Percentiles rank a stretch among this genome's conserved stretches.
Conservation (phyloP, 1,139 yeast species). For the Diutina rugosa region DNA sequence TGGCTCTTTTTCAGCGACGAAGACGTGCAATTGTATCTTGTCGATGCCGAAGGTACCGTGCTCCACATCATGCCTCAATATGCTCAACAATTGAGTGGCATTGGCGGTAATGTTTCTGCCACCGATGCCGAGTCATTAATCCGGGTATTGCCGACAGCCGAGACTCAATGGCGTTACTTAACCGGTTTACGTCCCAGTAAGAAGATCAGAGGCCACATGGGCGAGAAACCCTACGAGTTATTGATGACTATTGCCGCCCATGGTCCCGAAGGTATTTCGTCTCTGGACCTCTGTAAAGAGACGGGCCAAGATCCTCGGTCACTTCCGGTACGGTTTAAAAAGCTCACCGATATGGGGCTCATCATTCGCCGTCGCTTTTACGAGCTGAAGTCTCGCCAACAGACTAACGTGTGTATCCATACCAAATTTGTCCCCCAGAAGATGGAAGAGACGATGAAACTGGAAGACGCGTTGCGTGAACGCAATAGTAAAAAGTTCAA, state of each 20-base stretch:
- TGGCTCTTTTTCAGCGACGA: neutral
- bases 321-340: neutral
- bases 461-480: neutral
- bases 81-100: neutral
- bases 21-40: neutral
- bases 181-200: neutral
- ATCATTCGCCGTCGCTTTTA: neutral
- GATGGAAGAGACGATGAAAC: neutral
- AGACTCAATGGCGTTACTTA: neutral
- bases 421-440: neutral
- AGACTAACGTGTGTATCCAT: neutral
- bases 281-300: slow-evolving; percentile 1
- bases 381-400: neutral
- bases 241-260: neutral
- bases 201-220: neutral
- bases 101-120: neutral
- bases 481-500: neutral
- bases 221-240: neutral
- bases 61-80: neutral
- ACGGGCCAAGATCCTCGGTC: slow-evolving; percentile 2
- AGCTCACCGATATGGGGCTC: neutral
- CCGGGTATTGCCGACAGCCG: neutral
- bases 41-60: neutral
- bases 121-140: neutral
- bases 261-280: neutral